Conservation (phyloP, 257 asterid genomes). For the Penstemon davidsonii region DNA sequence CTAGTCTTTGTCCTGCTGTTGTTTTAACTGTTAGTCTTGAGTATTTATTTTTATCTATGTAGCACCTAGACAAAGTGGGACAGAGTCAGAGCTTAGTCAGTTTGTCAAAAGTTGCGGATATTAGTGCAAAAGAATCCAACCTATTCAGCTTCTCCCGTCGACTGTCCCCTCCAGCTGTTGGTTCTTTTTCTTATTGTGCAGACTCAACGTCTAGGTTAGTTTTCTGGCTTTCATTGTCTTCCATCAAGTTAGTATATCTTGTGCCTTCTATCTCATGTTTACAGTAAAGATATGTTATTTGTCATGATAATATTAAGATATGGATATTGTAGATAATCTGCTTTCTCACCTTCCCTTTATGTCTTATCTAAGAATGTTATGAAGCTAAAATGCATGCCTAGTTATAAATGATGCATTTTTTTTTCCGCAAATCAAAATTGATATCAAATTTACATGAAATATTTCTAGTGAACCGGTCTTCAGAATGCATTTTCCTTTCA, state of each 20-base stretch:
- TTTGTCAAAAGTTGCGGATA: conserved; percentile 45
- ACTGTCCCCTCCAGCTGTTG: conserved; percentile 39
- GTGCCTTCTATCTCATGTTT: background rate
- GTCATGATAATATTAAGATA: background rate
- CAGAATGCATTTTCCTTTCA: background rate
- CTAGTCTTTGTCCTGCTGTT: conserved; percentile 15
- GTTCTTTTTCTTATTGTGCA: conserved; percentile 36
- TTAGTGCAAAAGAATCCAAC: conserved; percentile 36
- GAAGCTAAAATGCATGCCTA: background rate
- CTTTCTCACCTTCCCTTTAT: background rate
- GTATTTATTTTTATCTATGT: conserved; percentile 24
- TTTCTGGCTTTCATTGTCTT: conserved; percentile 16
- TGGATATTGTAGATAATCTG: background rate
- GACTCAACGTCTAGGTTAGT: conserved; percentile 47
- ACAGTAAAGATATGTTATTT: background rate
- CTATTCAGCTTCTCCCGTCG: conserved; percentile 44
- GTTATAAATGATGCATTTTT: background rate
- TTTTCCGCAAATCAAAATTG: background rate
- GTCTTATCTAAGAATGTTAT: background rate
- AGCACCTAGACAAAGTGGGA: conserved; percentile 53
- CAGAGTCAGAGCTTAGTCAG: conserved; percentile 37
- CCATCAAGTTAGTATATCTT: conserved; percentile 18
- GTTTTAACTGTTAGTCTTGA: background rate
- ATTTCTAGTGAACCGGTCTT: background rate
- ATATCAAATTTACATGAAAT: background rate